Percentiles rank a stretch among this genome's conserved stretches.
Evolutionary conservation across 2,329 filamentous ascomycete species (phyloP).

Genomic region (Aspergillus nomiae): DNA sequence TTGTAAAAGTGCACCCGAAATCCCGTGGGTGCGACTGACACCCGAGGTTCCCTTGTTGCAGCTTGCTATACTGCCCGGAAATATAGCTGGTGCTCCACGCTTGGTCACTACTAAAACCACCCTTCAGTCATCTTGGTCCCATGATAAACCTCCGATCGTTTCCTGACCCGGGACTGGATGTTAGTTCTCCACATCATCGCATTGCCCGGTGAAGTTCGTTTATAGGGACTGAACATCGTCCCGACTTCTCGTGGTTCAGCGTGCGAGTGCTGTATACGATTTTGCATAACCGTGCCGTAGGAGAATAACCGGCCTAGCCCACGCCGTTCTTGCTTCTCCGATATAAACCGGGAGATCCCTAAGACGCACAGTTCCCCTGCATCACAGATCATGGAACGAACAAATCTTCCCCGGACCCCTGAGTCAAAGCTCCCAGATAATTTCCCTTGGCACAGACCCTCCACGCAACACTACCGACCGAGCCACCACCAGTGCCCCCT

Average conservation of each 20-base stretch:
- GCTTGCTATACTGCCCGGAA: neutral
- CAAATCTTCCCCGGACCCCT: constrained; percentile 37
- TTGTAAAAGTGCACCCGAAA: neutral
- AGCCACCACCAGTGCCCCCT: constrained; percentile 18
- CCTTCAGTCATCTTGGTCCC: neutral
- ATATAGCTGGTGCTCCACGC: neutral
- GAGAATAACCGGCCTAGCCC: neutral
- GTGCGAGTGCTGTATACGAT: neutral
- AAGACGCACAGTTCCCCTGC: neutral
- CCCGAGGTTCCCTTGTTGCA: neutral
- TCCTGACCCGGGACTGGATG: neutral
- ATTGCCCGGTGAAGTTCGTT: neutral
- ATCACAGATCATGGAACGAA: constrained; percentile 30
- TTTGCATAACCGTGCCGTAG: neutral
- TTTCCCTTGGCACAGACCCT: constrained; percentile 42
- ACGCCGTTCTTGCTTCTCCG: neutral
- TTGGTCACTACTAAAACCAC: neutral
- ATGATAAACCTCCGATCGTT: neutral
- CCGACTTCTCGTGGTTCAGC: neutral
- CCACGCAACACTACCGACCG: constrained; percentile 36
- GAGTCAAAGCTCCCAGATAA: constrained; percentile 36
- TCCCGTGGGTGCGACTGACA: neutral
- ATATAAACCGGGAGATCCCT: neutral
- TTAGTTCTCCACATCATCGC: neutral
- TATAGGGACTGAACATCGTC: neutral